A percentile compares a stretch with the other conserved stretches of the same genome.
phyloP scores from a whole-genome alignment of 2,329 filamentous ascomycete species.

The Byssochlamys sp. region DNA sequence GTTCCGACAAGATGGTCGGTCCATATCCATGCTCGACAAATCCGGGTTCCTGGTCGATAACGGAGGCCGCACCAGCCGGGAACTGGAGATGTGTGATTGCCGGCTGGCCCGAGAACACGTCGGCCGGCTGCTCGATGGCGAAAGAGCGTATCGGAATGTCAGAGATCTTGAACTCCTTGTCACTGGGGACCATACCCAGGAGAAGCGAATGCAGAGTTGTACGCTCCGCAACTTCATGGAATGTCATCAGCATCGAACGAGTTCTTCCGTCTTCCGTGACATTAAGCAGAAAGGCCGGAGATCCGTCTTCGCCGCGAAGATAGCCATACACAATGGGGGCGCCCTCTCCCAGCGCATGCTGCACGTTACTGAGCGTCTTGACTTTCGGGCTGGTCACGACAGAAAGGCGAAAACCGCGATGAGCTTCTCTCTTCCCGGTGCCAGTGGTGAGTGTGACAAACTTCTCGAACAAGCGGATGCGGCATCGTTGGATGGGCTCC shows the following conservation, averaged over 20 bases:
- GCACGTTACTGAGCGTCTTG: conserved; percentile 67
- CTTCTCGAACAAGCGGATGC: conserved; percentile 66
- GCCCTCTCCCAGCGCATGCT: conserved; percentile 56
- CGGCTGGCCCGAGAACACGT: conserved; percentile 20
- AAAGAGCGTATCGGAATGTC: conserved; percentile 60
- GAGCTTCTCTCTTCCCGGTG: conserved; percentile 60
- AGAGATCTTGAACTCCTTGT: conserved; percentile 60
- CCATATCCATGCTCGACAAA: conserved; percentile 47
- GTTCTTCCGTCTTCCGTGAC: conserved; percentile 57
- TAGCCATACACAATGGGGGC: conserved; percentile 69
- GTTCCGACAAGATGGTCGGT: conserved; percentile 65
- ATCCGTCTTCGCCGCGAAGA: conserved; percentile 59
- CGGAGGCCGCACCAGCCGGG: conserved; percentile 29
- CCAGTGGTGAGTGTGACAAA: conserved; percentile 59
- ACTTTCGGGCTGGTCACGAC: conserved; percentile 68
- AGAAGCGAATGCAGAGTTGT: conserved; percentile 62
- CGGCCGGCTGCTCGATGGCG: conserved; percentile 46
- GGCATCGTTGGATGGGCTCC: conserved; percentile 62
- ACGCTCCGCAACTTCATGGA: conserved; percentile 62
- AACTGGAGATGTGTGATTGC: conserved; percentile 28
- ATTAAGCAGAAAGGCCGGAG: conserved; percentile 60
- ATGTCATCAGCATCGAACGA: conserved; percentile 67
- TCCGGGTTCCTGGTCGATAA: conserved; percentile 61
- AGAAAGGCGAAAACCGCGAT: conserved; percentile 69
- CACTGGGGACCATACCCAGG: conserved; percentile 59